Evolutionary conservation across 2,329 filamentous ascomycete genomes (phyloP), one percentile per base, ranked within the genome.

Genomic region (Hawksworthiomyces lignivorus): DNA sequence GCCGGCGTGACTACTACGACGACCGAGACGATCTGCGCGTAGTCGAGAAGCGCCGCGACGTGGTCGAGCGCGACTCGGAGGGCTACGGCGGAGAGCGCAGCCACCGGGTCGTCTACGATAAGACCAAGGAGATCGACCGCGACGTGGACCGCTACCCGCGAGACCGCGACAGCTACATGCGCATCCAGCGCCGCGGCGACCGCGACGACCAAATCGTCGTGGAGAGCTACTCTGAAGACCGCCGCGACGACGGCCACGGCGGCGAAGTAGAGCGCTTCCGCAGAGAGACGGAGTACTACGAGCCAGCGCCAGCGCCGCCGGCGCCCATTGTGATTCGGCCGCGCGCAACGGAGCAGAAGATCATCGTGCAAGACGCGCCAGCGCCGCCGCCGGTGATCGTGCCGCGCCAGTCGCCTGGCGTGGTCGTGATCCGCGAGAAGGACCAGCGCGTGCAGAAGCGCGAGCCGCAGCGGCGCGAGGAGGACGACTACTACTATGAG

Each of bases 211-310:
- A 48, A 11, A 51, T 78, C 27, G 68, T 70, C 41, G 59, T 78
- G 47, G 73, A 79, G 50, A 72, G 71, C 51, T 70, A 70, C 39
- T 63, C 64, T 14, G 63, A 75, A 41, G 71, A 75, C 49, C 67
- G 65, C 36, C 59, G 65, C 21, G 69, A 72, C 33, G 69, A 72
- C 20, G 48, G 50, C 19, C 51, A 57, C 18, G 65, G 65, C 33
- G 65, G 64, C 43, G 72, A 80, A 15, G 53, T 79, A 31, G 77
- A 81, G 55, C 69, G 68, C 54, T 78, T 77, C 53, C 72, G 72
- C 52, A 73, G 72, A 56, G 77, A 82, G 55, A 76, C 74, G 3
- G 77, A 82, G 50, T 81, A 79, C 56, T 82, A 73, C 52, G 63
- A 70, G 33, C 69, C 70, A 4, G 63, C 72, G 11, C 59, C 67